Evolutionary conservation across 208 protist genomes (phyloP).

Genomic region (Acanthamoeba triangularis): DNA sequence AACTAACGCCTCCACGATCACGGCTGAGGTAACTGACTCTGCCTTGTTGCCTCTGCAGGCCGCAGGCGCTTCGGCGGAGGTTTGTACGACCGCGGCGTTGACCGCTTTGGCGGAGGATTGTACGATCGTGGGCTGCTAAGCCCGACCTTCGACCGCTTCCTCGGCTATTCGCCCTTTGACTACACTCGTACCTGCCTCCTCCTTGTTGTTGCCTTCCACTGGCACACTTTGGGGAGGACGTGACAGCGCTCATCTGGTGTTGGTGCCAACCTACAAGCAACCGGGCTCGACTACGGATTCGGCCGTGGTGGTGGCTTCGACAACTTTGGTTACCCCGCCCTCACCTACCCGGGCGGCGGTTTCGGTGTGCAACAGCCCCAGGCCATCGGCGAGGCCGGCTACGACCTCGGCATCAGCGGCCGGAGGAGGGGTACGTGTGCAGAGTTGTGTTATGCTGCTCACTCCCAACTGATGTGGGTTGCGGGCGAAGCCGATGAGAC

Average conservation of each 20-base stretch:
- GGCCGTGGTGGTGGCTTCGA: neutral
- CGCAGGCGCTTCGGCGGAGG: neutral
- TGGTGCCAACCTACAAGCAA: neutral
- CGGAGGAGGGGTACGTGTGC: neutral
- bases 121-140: neutral
- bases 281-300: neutral
- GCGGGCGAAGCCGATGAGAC: neutral
- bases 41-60: neutral
- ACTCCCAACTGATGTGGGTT: neutral
- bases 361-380: neutral
- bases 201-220: too few relatives aligned
- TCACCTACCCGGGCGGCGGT: neutral
- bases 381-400: constrained; percentile 13
- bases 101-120: neutral
- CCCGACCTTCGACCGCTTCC: neutral
- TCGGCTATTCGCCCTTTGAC: neutral
- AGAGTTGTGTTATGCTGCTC: too few relatives aligned
- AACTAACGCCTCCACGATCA: too few relatives aligned
- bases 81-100: neutral
- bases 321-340: neutral
- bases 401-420: neutral
- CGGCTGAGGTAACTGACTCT: neutral
- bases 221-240: too few relatives aligned
- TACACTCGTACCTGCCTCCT: neutral
- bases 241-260: neutral